Evolutionary conservation across 1,284 basidiomycete genomes (phyloP).

Genomic region (Irpex sp.): DNA sequence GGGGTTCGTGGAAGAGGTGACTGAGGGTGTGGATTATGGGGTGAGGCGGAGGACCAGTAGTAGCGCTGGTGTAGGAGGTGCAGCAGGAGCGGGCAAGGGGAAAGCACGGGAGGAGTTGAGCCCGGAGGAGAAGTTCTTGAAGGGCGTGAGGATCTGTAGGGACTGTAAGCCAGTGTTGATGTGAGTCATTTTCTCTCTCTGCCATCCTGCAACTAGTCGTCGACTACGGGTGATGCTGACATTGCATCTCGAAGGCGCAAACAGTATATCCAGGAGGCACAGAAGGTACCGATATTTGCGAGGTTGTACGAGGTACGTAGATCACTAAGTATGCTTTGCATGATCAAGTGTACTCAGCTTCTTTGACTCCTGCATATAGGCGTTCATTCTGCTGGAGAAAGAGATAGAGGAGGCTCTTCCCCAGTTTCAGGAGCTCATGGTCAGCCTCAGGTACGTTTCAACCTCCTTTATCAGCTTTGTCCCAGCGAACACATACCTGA

Average conservation of each 20-base stretch:
- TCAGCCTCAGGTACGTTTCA: constrained; percentile 43
- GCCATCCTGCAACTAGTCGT: background rate
- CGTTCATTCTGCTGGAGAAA: constrained; percentile 71
- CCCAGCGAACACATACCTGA: no score
- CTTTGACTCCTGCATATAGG: constrained; percentile 29
- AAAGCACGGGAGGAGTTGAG: constrained; percentile 29
- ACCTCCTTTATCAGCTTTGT: no score
- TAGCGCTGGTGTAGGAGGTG: constrained; percentile 5
- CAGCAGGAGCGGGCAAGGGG: constrained; percentile 24
- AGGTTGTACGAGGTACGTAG: constrained; percentile 62
- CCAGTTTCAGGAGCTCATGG: constrained; percentile 64
- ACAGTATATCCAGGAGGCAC: constrained; percentile 72
- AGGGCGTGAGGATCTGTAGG: constrained; percentile 79
- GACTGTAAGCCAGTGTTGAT: constrained; percentile 75
- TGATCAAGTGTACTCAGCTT: background rate
- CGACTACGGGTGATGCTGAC: background rate
- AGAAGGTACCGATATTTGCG: constrained; percentile 56
- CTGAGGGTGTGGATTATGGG: constrained; percentile 84
- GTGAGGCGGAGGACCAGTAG: constrained; percentile 43
- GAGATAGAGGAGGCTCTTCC: constrained; percentile 69
- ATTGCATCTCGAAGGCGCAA: constrained; percentile 48
- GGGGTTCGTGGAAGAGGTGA: constrained; percentile 76
- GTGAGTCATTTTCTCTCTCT: constrained; percentile 39
- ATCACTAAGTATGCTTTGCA: background rate
- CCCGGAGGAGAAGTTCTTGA: constrained; percentile 74